These are phyloP conservation scores for Xylaria sp. DNA, from an alignment of 2,329 filamentous ascomycete species.

Conservation along the genomic window DNA sequence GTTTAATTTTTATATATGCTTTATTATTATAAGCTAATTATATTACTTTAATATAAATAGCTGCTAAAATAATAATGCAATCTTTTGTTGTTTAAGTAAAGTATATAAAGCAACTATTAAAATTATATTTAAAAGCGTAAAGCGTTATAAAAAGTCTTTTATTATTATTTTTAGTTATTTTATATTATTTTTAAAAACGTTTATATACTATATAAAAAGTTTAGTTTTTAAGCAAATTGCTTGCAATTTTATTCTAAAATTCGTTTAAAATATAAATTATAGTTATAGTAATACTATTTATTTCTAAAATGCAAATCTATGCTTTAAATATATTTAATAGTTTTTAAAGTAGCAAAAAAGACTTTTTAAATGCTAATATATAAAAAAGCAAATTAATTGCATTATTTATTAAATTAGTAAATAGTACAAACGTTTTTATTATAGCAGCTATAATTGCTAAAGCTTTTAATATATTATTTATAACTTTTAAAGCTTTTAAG, in stretches of 20 bases:
- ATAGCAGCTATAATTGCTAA: too few species aligned
- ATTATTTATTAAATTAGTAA: not conserved
- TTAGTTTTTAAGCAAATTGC: not conserved
- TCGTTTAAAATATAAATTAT: not conserved
- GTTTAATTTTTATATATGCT: not conserved
- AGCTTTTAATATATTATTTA: too few species aligned
- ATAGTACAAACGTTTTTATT: too few species aligned
- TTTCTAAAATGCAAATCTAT: not conserved
- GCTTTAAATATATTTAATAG: not conserved
- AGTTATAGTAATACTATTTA: not conserved
- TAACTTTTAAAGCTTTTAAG: too few species aligned
- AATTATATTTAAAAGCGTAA: not conserved
- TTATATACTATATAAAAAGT: slow-evolving; percentile 6
- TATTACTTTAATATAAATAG: not conserved
- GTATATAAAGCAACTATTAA: not conserved
- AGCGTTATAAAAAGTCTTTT: not conserved
- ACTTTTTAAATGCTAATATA: too few species aligned
- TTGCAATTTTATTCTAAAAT: not conserved
- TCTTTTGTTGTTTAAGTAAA: not conserved
- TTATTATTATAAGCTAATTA: too few species aligned
- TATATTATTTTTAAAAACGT: slow-evolving; percentile 2
- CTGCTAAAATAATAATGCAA: not conserved
- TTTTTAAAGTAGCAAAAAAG: slow-evolving; percentile 6
- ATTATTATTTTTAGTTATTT: slow-evolving; percentile 2
- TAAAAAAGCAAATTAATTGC: too few species aligned